These are phyloP conservation scores for Phlegmacium glaucopus DNA, from an alignment of 768 basidiomycete genomes.

Conservation along the genomic window DNA sequence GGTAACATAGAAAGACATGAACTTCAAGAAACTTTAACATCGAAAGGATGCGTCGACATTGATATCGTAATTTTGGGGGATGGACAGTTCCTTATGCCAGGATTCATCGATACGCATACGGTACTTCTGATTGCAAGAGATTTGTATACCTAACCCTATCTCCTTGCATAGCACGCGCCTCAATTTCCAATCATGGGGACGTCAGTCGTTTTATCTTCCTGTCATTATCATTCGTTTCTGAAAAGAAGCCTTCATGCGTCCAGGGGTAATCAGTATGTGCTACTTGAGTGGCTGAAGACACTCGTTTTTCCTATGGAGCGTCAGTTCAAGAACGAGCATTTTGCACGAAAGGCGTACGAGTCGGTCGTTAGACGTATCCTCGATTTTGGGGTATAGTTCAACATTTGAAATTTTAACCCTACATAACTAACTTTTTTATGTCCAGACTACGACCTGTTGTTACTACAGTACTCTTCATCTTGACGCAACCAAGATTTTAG, in stretches of 20 bases:
- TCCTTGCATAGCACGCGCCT: slow-evolving; percentile 60
- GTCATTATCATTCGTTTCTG: neutral
- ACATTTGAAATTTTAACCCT: slow-evolving; percentile 4
- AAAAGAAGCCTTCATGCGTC: neutral
- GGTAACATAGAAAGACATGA: slow-evolving; percentile 46
- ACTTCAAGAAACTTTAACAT: slow-evolving; percentile 47
- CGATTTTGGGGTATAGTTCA: slow-evolving; percentile 63
- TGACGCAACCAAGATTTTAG: slow-evolving; percentile 77
- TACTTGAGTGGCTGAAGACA: slow-evolving; percentile 83
- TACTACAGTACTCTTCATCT: slow-evolving; percentile 86
- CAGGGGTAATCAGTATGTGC: slow-evolving; percentile 82
- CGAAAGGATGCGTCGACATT: slow-evolving; percentile 46
- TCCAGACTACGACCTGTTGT: slow-evolving; percentile 89
- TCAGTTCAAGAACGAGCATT: slow-evolving; percentile 63
- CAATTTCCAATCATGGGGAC: slow-evolving; percentile 74
- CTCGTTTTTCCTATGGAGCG: slow-evolving; percentile 89
- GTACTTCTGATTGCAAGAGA: slow-evolving; percentile 39
- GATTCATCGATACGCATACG: slow-evolving; percentile 90
- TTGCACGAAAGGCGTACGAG: slow-evolving; percentile 67
- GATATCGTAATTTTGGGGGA: slow-evolving; percentile 40
- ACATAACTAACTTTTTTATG: slow-evolving; percentile 1
- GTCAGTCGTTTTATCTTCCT: slow-evolving; percentile 28
- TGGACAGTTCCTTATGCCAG: slow-evolving; percentile 78
- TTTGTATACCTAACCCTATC: neutral
- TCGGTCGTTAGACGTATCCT: slow-evolving; percentile 71